These are phyloP conservation scores for Claviceps fusiformis DNA, from an alignment of 2,329 filamentous ascomycete species.

Conservation along the genomic window DNA sequence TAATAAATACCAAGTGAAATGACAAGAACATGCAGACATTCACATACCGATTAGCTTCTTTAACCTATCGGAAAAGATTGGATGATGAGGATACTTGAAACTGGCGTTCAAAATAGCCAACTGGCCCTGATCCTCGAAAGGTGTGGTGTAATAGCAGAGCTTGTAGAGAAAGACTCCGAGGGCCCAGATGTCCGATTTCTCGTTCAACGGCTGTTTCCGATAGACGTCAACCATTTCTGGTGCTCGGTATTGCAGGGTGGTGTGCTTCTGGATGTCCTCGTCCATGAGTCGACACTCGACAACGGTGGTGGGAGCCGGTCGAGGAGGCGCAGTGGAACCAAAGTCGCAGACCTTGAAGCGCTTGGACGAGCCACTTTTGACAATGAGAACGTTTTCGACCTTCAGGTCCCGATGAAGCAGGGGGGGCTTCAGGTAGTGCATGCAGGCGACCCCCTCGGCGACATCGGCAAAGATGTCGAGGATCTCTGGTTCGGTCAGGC, in stretches of 20 bases:
- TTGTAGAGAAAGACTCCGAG: conserved; percentile 93
- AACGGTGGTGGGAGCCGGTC: conserved; percentile 72
- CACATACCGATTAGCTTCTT: conserved; percentile 73
- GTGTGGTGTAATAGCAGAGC: conserved; percentile 97
- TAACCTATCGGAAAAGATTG: conserved; percentile 75
- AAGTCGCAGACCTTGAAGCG: conserved; percentile 98
- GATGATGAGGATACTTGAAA: conserved; percentile 82
- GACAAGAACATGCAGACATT: too few relatives aligned
- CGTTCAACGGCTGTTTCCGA: conserved; percentile 87
- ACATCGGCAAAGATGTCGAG: conserved; percentile 94
- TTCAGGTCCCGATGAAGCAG: conserved; percentile 90
- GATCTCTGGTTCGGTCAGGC: conserved; percentile 93
- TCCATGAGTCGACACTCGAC: conserved; percentile 86
- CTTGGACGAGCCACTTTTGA: conserved; percentile 47
- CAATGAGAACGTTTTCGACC: conserved; percentile 95
- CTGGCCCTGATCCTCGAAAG: conserved; percentile 94
- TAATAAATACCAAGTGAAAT: too few relatives aligned
- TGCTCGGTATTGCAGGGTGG: conserved; percentile 91
- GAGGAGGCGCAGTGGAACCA: conserved; percentile 75
- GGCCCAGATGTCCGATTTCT: conserved; percentile 98
- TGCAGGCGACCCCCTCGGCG: conserved; percentile 89
- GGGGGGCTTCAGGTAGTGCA: conserved; percentile 96
- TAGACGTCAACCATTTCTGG: conserved; percentile 99
- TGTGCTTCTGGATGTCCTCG: conserved; percentile 94
- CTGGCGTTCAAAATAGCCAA: conserved; percentile 93